Evolutionary conservation across 2,329 filamentous ascomycete genomes (phyloP).

Genomic region (Trichoderma asperellum): DNA sequence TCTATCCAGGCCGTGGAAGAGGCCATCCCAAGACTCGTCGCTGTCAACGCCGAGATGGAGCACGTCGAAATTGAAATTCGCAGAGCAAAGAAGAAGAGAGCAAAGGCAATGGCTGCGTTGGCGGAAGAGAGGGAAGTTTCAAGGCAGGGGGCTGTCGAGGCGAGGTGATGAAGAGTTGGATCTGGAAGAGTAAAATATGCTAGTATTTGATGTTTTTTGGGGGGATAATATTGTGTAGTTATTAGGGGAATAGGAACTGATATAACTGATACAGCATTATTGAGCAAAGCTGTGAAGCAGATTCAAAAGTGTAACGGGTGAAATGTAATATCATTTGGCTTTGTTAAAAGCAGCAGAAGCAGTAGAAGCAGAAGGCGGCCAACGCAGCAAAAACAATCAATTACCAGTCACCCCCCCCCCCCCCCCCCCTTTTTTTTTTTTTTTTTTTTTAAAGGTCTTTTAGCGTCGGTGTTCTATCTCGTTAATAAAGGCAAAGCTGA

Average conservation of each 20-base stretch:
- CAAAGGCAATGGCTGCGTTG: conserved; percentile 49
- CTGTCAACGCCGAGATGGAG: conserved; percentile 63
- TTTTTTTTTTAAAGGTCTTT: too few relatives aligned
- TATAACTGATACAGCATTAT: too few relatives aligned
- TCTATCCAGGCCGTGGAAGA: conserved; percentile 61
- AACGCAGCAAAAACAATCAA: too few relatives aligned
- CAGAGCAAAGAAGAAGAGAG: conserved; percentile 59
- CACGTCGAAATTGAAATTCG: conserved; percentile 71
- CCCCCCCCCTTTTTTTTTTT: too few relatives aligned
- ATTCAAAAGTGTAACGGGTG: too few relatives aligned
- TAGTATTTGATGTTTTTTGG: not conserved
- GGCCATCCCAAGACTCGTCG: conserved; percentile 60
- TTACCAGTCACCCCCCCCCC: too few relatives aligned
- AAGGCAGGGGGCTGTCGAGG: conserved; percentile 28
- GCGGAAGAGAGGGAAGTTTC: conserved; percentile 39
- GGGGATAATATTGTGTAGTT: not conserved
- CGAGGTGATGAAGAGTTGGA: conserved; percentile 2
- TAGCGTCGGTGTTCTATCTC: too few relatives aligned
- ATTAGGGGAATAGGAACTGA: not conserved
- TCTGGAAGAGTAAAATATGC: conserved; percentile 16
- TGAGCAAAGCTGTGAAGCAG: too few relatives aligned
- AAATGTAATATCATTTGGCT: too few relatives aligned
- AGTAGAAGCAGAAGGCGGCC: too few relatives aligned
- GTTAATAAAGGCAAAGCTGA: too few relatives aligned
- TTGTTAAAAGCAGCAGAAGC: too few relatives aligned